phyloP scores from a whole-genome alignment of 495 filamentous ascomycete genomes.

The Hyaloscypha hepaticicola region DNA sequence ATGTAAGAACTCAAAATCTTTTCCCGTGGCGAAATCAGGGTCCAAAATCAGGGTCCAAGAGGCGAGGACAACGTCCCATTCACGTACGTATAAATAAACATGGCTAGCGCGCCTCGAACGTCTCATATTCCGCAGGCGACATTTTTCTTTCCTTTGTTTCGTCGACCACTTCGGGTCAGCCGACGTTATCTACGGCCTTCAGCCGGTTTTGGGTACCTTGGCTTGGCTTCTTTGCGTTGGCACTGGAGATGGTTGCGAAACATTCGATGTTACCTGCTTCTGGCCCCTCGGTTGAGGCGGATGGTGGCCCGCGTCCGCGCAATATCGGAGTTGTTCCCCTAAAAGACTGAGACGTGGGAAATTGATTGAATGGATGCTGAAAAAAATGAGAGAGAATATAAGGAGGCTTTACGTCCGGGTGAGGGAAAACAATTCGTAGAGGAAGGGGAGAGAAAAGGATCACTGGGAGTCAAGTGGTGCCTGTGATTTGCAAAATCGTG shows the following conservation, averaged over 20 bases:
- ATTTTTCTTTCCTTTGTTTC: not conserved
- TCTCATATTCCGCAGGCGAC: not conserved
- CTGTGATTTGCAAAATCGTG: not conserved
- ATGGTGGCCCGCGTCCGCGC: not conserved
- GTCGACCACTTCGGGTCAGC: not conserved
- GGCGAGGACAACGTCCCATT: not conserved
- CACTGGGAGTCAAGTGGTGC: not conserved
- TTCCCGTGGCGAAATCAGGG: not conserved
- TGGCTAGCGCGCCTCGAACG: not conserved
- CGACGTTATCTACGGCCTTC: not conserved
- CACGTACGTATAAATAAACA: not conserved
- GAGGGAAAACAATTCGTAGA: not conserved
- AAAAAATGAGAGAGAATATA: not conserved
- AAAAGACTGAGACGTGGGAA: not conserved
- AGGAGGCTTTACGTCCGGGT: not conserved
- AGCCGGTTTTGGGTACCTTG: not conserved
- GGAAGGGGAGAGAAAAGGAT: not conserved
- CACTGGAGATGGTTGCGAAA: not conserved
- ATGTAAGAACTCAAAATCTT: not conserved
- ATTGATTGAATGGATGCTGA: not conserved
- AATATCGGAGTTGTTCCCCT: not conserved
- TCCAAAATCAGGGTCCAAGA: not conserved
- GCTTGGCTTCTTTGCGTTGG: not conserved
- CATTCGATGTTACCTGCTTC: not conserved
- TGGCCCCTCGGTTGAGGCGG: not conserved